Evolutionary conservation across 768 basidiomycete genomes (phyloP).

Genomic region (Baorangia bicolor): DNA sequence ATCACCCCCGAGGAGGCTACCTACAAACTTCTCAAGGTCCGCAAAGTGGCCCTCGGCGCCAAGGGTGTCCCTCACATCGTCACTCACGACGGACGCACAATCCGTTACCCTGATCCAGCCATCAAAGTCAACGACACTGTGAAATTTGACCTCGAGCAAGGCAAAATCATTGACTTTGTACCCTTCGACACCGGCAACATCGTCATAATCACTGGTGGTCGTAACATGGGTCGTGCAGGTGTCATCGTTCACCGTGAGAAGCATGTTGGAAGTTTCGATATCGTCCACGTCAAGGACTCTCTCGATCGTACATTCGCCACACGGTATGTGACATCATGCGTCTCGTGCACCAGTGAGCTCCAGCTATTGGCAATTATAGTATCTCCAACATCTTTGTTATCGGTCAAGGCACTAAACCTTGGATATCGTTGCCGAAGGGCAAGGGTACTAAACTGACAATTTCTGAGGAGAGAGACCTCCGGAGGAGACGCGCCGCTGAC

Average conservation of each 20-base stretch:
- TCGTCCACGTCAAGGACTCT: conserved; percentile 95
- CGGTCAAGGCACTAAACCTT: conserved; percentile 92
- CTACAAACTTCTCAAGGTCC: conserved; percentile 96
- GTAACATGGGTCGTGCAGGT: conserved; percentile 99
- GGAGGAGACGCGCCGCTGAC: conserved; percentile 79
- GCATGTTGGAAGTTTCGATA: conserved; percentile 98
- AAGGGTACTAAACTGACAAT: conserved; percentile 98
- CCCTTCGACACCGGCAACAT: conserved; percentile 98
- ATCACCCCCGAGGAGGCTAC: conserved; percentile 96
- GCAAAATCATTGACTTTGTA: conserved; percentile 89
- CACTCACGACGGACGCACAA: conserved; percentile 99
- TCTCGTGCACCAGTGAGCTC: background rate
- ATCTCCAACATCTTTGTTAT: conserved; percentile 98
- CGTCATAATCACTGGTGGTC: conserved; percentile 96
- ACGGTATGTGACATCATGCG: conserved; percentile 55
- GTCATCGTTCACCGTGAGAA: conserved; percentile 96
- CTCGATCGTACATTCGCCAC: conserved; percentile 96
- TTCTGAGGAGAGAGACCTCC: conserved; percentile 91
- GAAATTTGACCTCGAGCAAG: conserved; percentile 93
- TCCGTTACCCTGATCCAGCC: conserved; percentile 96
- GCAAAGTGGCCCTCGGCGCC: conserved; percentile 85
- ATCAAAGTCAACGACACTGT: conserved; percentile 98
- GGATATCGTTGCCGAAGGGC: conserved; percentile 96
- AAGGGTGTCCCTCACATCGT: conserved; percentile 96
- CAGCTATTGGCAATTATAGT: conserved; percentile 39